A percentile compares a stretch with the other conserved stretches of the same genome.
Evolutionary conservation across 148 eudicot genomes (phyloP).

Genomic region (Camellia lanceoleosa): DNA sequence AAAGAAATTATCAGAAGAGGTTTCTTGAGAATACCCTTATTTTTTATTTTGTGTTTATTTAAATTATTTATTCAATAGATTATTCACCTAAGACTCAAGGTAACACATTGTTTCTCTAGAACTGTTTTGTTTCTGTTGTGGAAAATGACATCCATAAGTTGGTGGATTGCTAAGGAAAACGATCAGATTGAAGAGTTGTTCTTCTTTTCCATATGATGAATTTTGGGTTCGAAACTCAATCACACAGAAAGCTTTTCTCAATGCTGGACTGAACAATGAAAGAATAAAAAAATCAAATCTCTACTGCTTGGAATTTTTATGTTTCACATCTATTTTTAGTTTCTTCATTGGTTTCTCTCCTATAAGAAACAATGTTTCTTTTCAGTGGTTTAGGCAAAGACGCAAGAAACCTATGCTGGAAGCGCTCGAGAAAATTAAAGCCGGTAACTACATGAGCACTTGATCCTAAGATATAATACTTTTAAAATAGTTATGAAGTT

Average conservation of each 20-base stretch:
- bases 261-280: neutral
- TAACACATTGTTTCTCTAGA: neutral
- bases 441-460: slow-evolving; percentile 39
- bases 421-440: slow-evolving; percentile 84
- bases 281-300: neutral
- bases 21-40: neutral
- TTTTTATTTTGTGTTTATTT: neutral
- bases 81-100: no score
- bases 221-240: no score
- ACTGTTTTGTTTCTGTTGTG: neutral
- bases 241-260: no score
- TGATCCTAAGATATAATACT: neutral
- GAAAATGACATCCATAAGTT: neutral
- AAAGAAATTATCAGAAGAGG: neutral
- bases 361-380: neutral
- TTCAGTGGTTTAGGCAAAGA: slow-evolving; percentile 50
- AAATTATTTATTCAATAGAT: neutral
- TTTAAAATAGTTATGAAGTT: no score
- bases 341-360: neutral
- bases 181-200: no score
- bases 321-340: neutral
- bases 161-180: no score
- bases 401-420: slow-evolving; percentile 56
- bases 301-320: no score
- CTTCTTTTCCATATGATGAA: no score